Percentiles rank a stretch among this genome's conserved stretches.
These are phyloP conservation scores for Flaveria sonorensis DNA, from an alignment of 129 eudicot genomes.

Conservation along the genomic window DNA sequence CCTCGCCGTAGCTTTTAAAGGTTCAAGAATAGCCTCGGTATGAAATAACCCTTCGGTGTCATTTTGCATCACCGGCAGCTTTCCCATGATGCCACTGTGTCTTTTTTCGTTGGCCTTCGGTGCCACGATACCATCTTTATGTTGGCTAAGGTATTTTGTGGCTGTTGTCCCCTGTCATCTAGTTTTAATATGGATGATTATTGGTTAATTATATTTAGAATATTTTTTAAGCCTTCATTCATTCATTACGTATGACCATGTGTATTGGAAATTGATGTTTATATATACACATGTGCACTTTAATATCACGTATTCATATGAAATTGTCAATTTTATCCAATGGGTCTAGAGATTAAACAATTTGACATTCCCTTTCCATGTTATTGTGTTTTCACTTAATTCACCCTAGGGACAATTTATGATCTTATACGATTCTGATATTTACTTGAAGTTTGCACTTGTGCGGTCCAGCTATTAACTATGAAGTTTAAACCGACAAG, in stretches of 20 bases:
- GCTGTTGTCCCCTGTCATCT: too few relatives aligned
- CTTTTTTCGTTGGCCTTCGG: too few relatives aligned
- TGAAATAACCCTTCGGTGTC: too few relatives aligned
- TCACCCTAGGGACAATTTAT: slow-evolving; percentile 1
- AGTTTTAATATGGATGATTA: too few relatives aligned
- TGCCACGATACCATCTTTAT: too few relatives aligned
- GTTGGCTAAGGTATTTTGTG: too few relatives aligned
- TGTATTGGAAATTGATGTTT: neutral
- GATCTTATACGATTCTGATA: neutral
- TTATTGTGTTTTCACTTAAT: slow-evolving; percentile 1
- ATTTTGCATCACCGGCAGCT: too few relatives aligned
- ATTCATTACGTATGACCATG: neutral
- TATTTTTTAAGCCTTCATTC: too few relatives aligned
- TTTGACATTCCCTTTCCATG: neutral
- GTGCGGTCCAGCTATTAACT: neutral
- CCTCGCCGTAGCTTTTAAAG: too few relatives aligned
- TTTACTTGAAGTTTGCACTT: neutral
- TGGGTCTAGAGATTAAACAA: neutral
- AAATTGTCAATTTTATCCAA: neutral
- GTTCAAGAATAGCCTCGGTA: too few relatives aligned
- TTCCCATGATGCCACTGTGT: too few relatives aligned
- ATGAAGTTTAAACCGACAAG: neutral
- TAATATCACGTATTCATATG: slow-evolving; percentile 2
- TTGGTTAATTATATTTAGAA: too few relatives aligned
- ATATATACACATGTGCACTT: neutral